A percentile compares a stretch with the other conserved stretches of the same genome.
phyloP scores from a whole-genome alignment of 2,329 filamentous ascomycete genomes.

The Tolypocladium tundrense region DNA sequence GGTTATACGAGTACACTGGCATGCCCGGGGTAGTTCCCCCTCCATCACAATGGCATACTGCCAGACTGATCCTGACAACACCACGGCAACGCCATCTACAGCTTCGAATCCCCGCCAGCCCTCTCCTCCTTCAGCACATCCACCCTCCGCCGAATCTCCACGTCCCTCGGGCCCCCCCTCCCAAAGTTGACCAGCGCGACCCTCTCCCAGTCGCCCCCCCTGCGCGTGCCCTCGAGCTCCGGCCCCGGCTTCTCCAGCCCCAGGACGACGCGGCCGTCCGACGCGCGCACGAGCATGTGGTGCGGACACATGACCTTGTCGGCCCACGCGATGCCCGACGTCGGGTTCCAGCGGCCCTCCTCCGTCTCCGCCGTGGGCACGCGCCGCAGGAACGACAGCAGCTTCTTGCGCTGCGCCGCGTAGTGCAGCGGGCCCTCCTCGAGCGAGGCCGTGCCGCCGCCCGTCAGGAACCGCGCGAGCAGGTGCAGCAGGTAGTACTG shows the following conservation, averaged over 20 bases:
- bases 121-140: constrained; percentile 39
- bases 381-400: constrained; percentile 42
- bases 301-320: constrained; percentile 53
- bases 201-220: constrained; percentile 47
- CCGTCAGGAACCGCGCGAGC: constrained; percentile 41
- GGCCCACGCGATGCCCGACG: constrained; percentile 40
- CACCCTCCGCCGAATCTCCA: constrained; percentile 40
- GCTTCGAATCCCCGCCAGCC: background rate
- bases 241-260: constrained; percentile 47
- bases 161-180: constrained; percentile 38
- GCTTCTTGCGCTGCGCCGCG: constrained; percentile 36
- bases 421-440: constrained; percentile 23
- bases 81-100: background rate
- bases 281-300: constrained; percentile 30
- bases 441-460: constrained; percentile 16
- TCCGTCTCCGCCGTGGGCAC: constrained; percentile 31
- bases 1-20: background rate
- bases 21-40: background rate
- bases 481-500: constrained; percentile 67
- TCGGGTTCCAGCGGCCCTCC: constrained; percentile 26
- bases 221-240: constrained; percentile 36
- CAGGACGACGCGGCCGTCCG: constrained; percentile 39
- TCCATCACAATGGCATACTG: background rate
- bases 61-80: background rate
- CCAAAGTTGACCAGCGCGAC: constrained; percentile 46